These are phyloP conservation scores for Suillus plorans DNA, from an alignment of 768 basidiomycete species.

Conservation along the genomic window DNA sequence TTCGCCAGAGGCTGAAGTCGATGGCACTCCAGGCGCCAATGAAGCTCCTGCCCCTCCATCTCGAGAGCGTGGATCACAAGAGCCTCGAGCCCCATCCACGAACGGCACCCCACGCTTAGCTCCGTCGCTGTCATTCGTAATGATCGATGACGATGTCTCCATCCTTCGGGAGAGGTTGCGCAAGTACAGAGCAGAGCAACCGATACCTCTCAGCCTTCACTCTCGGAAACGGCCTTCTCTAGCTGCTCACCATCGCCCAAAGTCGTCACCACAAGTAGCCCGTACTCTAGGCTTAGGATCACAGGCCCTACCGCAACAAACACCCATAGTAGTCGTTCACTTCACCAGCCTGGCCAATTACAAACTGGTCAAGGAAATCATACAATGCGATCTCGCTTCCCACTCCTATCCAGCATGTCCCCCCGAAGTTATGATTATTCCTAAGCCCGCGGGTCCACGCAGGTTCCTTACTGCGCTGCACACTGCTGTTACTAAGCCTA, in stretches of 20 bases:
- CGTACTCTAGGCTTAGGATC: slow-evolving; percentile 45
- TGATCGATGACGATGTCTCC: slow-evolving; percentile 90
- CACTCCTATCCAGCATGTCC: slow-evolving; percentile 49
- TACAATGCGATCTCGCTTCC: slow-evolving; percentile 59
- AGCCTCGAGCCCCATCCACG: slow-evolving; percentile 15
- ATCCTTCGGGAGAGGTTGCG: slow-evolving; percentile 76
- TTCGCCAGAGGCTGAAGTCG: slow-evolving; percentile 55
- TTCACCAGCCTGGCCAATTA: slow-evolving; percentile 91
- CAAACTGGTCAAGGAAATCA: slow-evolving; percentile 81
- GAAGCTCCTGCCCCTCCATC: slow-evolving; percentile 16
- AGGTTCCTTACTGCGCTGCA: slow-evolving; percentile 90
- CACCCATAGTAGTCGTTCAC: slow-evolving; percentile 62
- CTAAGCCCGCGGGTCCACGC: slow-evolving; percentile 95
- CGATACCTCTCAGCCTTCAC: slow-evolving; percentile 37
- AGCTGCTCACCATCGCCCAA: slow-evolving; percentile 64
- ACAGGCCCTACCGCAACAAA: slow-evolving; percentile 26
- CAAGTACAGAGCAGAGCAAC: slow-evolving; percentile 59
- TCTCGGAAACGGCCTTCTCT: slow-evolving; percentile 69
- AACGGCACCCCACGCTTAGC: slow-evolving; percentile 26
- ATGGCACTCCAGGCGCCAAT: slow-evolving; percentile 25
- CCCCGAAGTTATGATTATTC: slow-evolving; percentile 94
- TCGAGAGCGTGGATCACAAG: slow-evolving; percentile 15
- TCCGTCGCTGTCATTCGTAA: slow-evolving; percentile 59
- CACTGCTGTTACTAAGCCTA: slow-evolving; percentile 83
- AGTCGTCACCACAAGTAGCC: slow-evolving; percentile 79